Evolutionary conservation across 352 stramenopile genomes (phyloP).

Genomic region (Globisporangium nagaii): DNA sequence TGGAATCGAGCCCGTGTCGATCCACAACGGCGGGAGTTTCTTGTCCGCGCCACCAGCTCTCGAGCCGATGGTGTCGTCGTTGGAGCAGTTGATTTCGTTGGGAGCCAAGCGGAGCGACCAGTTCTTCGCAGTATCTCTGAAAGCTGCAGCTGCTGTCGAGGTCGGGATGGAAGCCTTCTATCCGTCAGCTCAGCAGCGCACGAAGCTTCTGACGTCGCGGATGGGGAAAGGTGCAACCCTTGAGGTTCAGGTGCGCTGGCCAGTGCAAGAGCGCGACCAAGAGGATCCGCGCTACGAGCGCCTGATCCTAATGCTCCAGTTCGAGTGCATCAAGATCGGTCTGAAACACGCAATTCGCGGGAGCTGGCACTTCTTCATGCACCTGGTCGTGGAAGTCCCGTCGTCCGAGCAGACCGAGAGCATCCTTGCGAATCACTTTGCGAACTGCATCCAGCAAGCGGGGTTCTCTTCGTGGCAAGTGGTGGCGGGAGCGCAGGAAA

Average conservation of each 20-base stretch:
- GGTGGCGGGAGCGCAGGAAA: constrained; percentile 75
- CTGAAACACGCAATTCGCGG: constrained; percentile 69
- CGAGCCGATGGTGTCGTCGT: constrained; percentile 48
- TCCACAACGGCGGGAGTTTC: constrained; percentile 37
- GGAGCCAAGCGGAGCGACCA: constrained; percentile 72
- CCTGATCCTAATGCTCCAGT: constrained; percentile 82
- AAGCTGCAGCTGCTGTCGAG: constrained; percentile 78
- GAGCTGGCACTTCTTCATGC: constrained; percentile 83
- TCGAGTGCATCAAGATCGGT: constrained; percentile 74
- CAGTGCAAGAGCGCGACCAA: constrained; percentile 80
- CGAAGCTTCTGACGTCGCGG: constrained; percentile 68
- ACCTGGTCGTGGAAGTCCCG: constrained; percentile 74
- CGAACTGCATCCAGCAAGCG: constrained; percentile 72
- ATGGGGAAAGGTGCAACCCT: constrained; percentile 83
- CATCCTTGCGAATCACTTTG: constrained; percentile 62
- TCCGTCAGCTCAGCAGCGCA: constrained; percentile 77
- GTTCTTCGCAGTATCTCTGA: constrained; percentile 79
- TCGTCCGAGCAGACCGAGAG: constrained; percentile 36
- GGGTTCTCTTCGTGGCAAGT: constrained; percentile 86
- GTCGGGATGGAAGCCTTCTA: constrained; percentile 86
- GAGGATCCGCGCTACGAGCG: constrained; percentile 85
- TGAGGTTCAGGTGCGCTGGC: constrained; percentile 84
- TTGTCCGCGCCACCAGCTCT: constrained; percentile 55
- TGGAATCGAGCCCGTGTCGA: constrained; percentile 39
- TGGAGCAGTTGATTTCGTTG: constrained; percentile 79